phyloP scores from a whole-genome alignment of 2,329 filamentous ascomycete species.

The Orbilia brochopaga region DNA sequence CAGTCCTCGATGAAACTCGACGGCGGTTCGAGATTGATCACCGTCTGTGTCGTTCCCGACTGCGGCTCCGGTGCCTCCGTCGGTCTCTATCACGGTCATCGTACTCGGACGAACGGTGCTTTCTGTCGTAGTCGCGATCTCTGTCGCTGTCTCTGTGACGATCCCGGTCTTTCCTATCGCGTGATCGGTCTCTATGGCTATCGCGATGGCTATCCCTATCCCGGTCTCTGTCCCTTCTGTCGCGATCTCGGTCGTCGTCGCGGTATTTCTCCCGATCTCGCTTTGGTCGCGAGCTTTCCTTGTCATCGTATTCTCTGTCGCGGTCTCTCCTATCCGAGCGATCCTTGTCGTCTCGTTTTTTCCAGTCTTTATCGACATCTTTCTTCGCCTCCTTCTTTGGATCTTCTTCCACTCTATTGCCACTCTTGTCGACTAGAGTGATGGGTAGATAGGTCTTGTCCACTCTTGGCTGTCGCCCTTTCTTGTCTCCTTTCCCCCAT shows the following conservation, averaged over 20 bases:
- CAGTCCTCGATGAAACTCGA: too few species aligned
- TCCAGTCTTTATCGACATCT: constrained; percentile 64
- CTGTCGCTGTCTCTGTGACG: constrained; percentile 35
- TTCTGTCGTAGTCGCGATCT: constrained; percentile 44
- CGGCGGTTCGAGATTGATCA: too few species aligned
- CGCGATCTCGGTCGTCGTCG: constrained; percentile 56
- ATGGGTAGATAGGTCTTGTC: constrained; percentile 66
- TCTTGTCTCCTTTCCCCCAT: constrained; percentile 75
- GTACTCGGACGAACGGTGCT: constrained; percentile 39
- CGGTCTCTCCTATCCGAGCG: constrained; percentile 49
- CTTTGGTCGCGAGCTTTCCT: constrained; percentile 57
- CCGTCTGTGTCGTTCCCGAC: constrained; percentile 32
- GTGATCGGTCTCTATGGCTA: constrained; percentile 55
- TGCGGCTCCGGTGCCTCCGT: constrained; percentile 52
- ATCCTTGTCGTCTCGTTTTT: constrained; percentile 59
- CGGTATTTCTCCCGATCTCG: constrained; percentile 56
- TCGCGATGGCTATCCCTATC: constrained; percentile 52
- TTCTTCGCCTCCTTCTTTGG: constrained; percentile 62
- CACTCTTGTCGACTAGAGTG: constrained; percentile 64
- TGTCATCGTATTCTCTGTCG: constrained; percentile 53
- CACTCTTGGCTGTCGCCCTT: constrained; percentile 60
- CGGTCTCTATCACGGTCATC: constrained; percentile 43
- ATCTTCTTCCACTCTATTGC: constrained; percentile 39
- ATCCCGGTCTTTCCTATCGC: constrained; percentile 55
- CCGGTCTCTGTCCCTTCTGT: constrained; percentile 50